phyloP scores from a whole-genome alignment of 1,139 yeast genomes.

The Lodderomyces margitis region DNA sequence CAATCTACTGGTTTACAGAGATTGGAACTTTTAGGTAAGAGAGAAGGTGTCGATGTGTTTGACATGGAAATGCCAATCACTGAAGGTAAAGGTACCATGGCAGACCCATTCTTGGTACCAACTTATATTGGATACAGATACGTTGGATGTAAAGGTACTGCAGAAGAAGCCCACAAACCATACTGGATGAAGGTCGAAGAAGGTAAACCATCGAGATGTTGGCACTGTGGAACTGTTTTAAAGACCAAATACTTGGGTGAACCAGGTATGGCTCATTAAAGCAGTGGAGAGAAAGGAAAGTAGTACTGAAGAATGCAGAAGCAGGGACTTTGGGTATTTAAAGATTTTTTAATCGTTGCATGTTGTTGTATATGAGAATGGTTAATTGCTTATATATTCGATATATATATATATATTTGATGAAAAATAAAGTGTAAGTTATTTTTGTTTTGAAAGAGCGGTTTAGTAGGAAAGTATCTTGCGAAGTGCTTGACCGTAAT shows the following conservation, averaged over 20 bases:
- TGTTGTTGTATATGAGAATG: no score
- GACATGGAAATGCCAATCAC: conserved; percentile 87
- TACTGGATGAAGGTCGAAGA: conserved; percentile 93
- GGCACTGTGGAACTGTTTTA: conserved; percentile 98
- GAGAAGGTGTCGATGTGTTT: conserved; percentile 94
- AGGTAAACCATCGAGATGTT: conserved; percentile 87
- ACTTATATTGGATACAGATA: conserved; percentile 92
- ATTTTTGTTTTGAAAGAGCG: no score
- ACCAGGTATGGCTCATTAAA: conserved; percentile 59
- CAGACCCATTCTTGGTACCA: conserved; percentile 85
- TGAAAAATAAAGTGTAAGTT: background rate
- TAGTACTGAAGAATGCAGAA: background rate
- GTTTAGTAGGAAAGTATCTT: background rate
- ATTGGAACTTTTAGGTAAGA: conserved; percentile 89
- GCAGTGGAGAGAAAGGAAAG: conserved; percentile 5
- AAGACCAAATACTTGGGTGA: conserved; percentile 87
- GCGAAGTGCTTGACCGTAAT: no score
- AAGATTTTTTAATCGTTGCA: background rate
- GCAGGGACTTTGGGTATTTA: conserved; percentile 2
- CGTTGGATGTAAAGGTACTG: conserved; percentile 94
- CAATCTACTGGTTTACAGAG: conserved; percentile 99
- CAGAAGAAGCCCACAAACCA: conserved; percentile 82
- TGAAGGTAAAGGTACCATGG: conserved; percentile 85
- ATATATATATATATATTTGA: conserved; percentile 1
- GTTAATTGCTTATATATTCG: conserved; percentile 1